Evolutionary conservation across 1,139 yeast species (phyloP).

Genomic region (Yamadazyma dendronema): DNA sequence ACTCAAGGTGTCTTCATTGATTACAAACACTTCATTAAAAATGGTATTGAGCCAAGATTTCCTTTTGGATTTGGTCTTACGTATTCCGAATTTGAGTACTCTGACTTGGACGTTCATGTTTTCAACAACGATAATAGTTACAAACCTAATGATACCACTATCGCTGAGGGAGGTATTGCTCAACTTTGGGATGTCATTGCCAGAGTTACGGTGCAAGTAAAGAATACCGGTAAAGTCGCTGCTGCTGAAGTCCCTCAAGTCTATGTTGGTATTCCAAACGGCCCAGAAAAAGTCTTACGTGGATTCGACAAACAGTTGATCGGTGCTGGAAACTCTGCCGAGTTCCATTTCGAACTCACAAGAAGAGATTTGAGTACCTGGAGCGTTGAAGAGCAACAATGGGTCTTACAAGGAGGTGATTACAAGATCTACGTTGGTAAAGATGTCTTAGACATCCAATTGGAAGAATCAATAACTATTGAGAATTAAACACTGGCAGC

Average conservation of each 20-base stretch:
- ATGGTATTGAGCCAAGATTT: constrained; percentile 44
- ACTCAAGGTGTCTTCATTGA: constrained; percentile 51
- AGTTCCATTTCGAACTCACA: constrained; percentile 12
- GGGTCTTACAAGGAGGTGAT: constrained; percentile 17
- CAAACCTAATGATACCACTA: constrained; percentile 8
- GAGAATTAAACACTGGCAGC: no score
- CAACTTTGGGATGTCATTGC: constrained; percentile 4
- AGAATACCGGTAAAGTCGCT: constrained; percentile 1
- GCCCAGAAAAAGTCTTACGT: constrained; percentile 17
- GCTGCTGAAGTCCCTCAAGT: constrained; percentile 5
- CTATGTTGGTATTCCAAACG: constrained; percentile 3
- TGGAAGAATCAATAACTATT: constrained; percentile 4
- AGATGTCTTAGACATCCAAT: constrained; percentile 9
- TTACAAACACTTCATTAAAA: constrained; percentile 54
- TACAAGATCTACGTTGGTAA: constrained; percentile 15
- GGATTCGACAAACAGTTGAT: constrained; percentile 18
- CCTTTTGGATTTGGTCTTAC: constrained; percentile 4
- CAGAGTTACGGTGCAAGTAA: neutral
- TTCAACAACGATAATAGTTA: neutral
- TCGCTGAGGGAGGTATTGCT: constrained; percentile 24
- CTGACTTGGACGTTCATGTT: constrained; percentile 2
- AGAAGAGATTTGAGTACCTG: constrained; percentile 18
- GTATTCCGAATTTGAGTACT: constrained; percentile 3
- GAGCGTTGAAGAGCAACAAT: constrained; percentile 17
- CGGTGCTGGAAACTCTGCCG: constrained; percentile 7